phyloP scores from a whole-genome alignment of 148 eudicot species.

The Chenopodium suecicum region DNA sequence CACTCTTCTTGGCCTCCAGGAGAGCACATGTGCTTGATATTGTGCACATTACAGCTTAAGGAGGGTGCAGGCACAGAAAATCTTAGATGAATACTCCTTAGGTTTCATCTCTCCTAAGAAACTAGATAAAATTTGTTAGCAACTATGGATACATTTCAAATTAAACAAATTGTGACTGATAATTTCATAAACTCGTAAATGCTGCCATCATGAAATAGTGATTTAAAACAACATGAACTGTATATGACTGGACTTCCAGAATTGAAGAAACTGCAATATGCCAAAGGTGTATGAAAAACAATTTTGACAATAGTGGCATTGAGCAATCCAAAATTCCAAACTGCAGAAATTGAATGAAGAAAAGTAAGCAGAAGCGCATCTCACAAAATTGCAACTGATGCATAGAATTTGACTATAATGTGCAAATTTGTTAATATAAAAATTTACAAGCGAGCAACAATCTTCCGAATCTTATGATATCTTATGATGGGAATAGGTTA shows the following conservation, averaged over 20 bases:
- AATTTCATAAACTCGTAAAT: no score
- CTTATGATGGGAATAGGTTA: conserved; percentile 4
- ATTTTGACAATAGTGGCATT: not conserved
- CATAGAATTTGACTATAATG: not conserved
- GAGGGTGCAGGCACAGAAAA: not conserved
- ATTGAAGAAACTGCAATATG: not conserved
- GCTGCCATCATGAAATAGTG: not conserved
- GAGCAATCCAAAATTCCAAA: not conserved
- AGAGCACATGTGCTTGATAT: no score
- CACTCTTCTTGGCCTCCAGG: no score
- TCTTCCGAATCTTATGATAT: not conserved
- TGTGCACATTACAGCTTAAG: not conserved
- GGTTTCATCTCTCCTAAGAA: not conserved
- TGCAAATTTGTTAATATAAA: not conserved
- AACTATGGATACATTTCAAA: not conserved
- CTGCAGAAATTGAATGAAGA: not conserved
- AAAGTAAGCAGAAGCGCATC: not conserved
- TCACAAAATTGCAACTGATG: not conserved
- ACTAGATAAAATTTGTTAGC: not conserved
- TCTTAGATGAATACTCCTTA: not conserved
- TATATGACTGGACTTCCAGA: not conserved
- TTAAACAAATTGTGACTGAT: not conserved
- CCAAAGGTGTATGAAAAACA: not conserved
- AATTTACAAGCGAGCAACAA: conserved; percentile 1
- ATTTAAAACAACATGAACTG: not conserved